Base-by-base conservation (phyloP, 345 rosid genomes). In the Bruguiera sexangula region DNA sequence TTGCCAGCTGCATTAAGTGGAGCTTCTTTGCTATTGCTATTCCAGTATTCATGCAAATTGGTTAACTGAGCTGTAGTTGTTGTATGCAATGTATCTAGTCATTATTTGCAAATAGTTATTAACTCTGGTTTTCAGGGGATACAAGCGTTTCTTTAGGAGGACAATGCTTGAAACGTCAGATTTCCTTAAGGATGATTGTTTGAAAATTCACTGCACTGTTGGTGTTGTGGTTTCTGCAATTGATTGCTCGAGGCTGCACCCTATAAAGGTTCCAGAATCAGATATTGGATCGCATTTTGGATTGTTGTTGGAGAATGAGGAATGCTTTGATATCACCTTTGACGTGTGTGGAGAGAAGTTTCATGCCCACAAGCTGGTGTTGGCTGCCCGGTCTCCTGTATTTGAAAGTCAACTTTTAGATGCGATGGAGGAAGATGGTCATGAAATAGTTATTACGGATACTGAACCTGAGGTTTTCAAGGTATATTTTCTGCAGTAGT, bases 101-200 rank as follows among this genome's bases (percentile, higher is more conserved):
- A 34, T 22, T 56, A 26, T 66, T 21, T 13, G 63, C 21, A 37
- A 50, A 11, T 51, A 57, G n/a, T 70, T 6, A 6, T 58, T 27
- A 24, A 73, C 24, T 73, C 15, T 52, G 19, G 54, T 63, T 63
- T 69, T 11, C 54, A 88, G 93, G 93, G 93, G 93, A 63, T 88
- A 88, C 83, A 88, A 88, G 79, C 87, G 90, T n/a, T 88, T 84
- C 73, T 88, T 73, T 74, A 77, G 93, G 69, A 84, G 93, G 39
- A 50, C 87, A 57, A 39, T 81, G 78, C 89, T 88, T 32, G 93
- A 88, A 68, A 77, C 88, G 13, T 88, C 93, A 2, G 93, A 86
- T 68, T 88, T 69, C 70, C 79, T 88, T 21, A 86, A 83, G 83
- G 82, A 86, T 73, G 93, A 88, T 74, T 85, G 90, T 78, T 79